These are phyloP conservation scores for Diplodia mutila DNA, from an alignment of 2,329 filamentous ascomycete genomes.

Conservation along the genomic window DNA sequence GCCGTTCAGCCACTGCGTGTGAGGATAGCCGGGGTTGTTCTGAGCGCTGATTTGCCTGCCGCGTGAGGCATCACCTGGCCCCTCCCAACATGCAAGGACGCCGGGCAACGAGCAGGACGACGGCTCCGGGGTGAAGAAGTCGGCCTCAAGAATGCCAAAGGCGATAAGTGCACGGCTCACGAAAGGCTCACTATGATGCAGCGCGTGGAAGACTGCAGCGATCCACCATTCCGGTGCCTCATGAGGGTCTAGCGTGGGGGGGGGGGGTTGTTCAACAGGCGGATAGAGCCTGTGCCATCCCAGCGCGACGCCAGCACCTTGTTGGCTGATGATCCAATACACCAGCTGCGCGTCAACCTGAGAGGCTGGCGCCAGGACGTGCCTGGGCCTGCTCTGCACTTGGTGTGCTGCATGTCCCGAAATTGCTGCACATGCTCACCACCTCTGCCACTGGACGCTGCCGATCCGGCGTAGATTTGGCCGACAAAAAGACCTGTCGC, in stretches of 20 bases:
- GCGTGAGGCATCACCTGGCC: background rate
- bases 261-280: conserved; percentile 5
- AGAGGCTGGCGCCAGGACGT: conserved; percentile 21
- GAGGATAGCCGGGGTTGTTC: background rate
- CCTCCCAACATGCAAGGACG: conserved; percentile 2
- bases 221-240: conserved; percentile 13
- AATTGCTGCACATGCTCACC: conserved; percentile 21
- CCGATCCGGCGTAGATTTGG: conserved; percentile 17
- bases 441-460: background rate
- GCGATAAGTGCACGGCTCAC: background rate
- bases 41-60: conserved; percentile 3
- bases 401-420: conserved; percentile 18
- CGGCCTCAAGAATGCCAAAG: background rate
- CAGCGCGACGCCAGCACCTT: conserved; percentile 6
- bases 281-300: conserved; percentile 23
- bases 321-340: conserved; percentile 23
- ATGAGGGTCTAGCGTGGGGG: conserved; percentile 16
- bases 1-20: conserved; percentile 13
- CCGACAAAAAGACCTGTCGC: conserved; percentile 20
- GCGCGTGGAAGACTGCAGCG: conserved; percentile 16
- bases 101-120: background rate
- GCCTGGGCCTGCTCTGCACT: conserved; percentile 17
- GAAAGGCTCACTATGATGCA: background rate
- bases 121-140: background rate
- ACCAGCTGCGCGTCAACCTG: conserved; percentile 24